Evolutionary conservation across 2,329 filamentous ascomycete genomes (phyloP).

Genomic region (Hypoxylon sp.): DNA sequence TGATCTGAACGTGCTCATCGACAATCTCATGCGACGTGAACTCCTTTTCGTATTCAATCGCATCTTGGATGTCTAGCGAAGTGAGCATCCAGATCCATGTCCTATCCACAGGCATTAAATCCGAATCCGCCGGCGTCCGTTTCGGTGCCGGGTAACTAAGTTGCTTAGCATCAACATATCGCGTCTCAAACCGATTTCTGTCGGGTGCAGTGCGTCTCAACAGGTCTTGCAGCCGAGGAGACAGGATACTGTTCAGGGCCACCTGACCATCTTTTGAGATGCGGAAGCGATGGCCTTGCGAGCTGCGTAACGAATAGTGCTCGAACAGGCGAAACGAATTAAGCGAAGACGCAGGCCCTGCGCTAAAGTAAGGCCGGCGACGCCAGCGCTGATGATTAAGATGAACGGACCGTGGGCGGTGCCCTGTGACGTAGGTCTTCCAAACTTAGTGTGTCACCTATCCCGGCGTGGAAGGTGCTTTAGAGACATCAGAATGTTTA

Average conservation of each 20-base stretch:
- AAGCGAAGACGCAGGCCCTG: slow-evolving; percentile 51
- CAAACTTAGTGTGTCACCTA: background rate
- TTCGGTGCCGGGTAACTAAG: slow-evolving; percentile 42
- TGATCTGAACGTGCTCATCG: slow-evolving; percentile 41
- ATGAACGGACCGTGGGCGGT: slow-evolving; percentile 47
- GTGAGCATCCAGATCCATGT: slow-evolving; percentile 51
- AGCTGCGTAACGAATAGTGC: slow-evolving; percentile 43
- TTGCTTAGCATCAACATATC: slow-evolving; percentile 48
- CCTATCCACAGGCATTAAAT: slow-evolving; percentile 49
- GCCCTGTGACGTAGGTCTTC: slow-evolving; percentile 27
- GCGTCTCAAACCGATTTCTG: slow-evolving; percentile 43
- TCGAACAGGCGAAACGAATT: slow-evolving; percentile 51
- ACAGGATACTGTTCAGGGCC: slow-evolving; percentile 48
- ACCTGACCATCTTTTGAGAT: slow-evolving; percentile 47
- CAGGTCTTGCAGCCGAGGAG: slow-evolving; percentile 43
- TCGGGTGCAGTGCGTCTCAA: slow-evolving; percentile 45
- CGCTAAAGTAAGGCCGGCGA: slow-evolving; percentile 59
- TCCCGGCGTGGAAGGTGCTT: background rate
- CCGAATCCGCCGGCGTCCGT: slow-evolving; percentile 35
- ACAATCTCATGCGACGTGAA: slow-evolving; percentile 48
- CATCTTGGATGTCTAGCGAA: slow-evolving; percentile 46
- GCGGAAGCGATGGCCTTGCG: slow-evolving; percentile 52
- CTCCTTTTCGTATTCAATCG: slow-evolving; percentile 51
- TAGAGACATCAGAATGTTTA: background rate
- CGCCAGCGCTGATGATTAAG: slow-evolving; percentile 58